Conservation (phyloP, 345 rosid genomes). For the Lumnitzera racemosa region DNA sequence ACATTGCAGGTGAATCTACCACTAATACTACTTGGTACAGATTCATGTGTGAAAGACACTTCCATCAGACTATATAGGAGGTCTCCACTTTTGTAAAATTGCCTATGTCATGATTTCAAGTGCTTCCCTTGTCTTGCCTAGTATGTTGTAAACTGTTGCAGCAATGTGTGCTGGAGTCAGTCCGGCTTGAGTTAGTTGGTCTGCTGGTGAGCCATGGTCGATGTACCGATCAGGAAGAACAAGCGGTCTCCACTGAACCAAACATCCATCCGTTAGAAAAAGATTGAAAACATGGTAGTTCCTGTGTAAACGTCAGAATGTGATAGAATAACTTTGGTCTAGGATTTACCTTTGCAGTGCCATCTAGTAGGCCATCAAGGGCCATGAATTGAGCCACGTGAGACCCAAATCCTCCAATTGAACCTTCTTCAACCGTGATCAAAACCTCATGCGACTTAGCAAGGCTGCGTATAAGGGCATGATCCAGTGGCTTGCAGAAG, state of each 20-base stretch:
- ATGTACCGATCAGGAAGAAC: slow-evolving; percentile 76
- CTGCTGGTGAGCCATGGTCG: slow-evolving; percentile 74
- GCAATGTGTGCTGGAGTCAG: slow-evolving; percentile 84
- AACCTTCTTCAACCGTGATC: slow-evolving; percentile 95
- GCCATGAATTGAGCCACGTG: slow-evolving; percentile 95
- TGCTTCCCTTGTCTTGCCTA: slow-evolving; percentile 56
- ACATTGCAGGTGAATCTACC: too few species aligned
- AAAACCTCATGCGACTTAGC: slow-evolving; percentile 77
- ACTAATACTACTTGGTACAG: too few species aligned
- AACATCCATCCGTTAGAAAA: background rate
- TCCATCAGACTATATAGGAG: too few species aligned
- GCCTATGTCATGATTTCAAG: slow-evolving; percentile 40
- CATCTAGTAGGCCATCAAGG: slow-evolving; percentile 84
- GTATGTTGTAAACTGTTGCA: slow-evolving; percentile 64
- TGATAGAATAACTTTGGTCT: background rate
- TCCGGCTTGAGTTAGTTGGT: slow-evolving; percentile 72
- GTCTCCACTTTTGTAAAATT: background rate
- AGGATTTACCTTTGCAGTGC: slow-evolving; percentile 65
- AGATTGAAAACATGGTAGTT: slow-evolving; percentile 1
- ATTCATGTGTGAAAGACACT: too few species aligned
- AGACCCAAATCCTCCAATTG: slow-evolving; percentile 93
- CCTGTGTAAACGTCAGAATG: too few species aligned
- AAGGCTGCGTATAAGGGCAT: slow-evolving; percentile 61
- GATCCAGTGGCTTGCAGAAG: slow-evolving; percentile 89
- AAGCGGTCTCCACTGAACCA: slow-evolving; percentile 77